Percentiles rank a stretch among this genome's conserved stretches.
Conservation (phyloP, 169 alveolate genomes). For the Cyclospora cayetanensis region DNA sequence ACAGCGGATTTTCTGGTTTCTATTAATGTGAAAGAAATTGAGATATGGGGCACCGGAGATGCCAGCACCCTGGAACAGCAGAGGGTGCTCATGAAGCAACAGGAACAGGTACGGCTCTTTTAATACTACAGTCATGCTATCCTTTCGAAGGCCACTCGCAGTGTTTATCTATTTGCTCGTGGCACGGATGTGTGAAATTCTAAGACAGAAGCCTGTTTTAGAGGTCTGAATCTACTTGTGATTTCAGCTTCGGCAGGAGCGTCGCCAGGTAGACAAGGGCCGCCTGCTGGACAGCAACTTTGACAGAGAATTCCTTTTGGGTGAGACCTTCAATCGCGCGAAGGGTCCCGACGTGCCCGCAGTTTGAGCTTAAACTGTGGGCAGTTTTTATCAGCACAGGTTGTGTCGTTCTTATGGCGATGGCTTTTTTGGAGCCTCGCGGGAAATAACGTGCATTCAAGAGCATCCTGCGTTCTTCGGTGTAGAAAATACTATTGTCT, state of each 20-base stretch:
- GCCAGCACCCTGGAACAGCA: constrained; percentile 66
- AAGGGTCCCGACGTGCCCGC: constrained; percentile 69
- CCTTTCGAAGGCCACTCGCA: too few species aligned
- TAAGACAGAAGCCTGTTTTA: not conserved
- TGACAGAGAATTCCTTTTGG: constrained; percentile 69
- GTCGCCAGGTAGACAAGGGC: constrained; percentile 71
- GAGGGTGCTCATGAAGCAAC: constrained; percentile 28
- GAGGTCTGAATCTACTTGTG: not conserved
- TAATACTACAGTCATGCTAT: too few species aligned
- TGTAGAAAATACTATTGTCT: constrained; percentile 7
- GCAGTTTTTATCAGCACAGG: not conserved
- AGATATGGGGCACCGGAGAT: constrained; percentile 73
- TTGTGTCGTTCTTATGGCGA: not conserved
- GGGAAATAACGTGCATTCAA: not conserved
- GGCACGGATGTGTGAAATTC: too few species aligned
- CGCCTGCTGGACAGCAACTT: constrained; percentile 70
- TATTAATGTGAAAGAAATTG: constrained; percentile 66
- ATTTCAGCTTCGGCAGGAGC: constrained; percentile 71
- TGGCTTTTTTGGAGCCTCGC: constrained; percentile 4
- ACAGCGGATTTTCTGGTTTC: constrained; percentile 58
- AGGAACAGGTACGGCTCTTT: constrained; percentile 53
- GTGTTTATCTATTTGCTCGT: too few species aligned
- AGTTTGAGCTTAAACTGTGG: not conserved
- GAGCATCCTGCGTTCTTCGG: not conserved
- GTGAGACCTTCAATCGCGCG: constrained; percentile 67